phyloP scores from a whole-genome alignment of 2,329 filamentous ascomycete genomes.

The Claviceps cyperi region DNA sequence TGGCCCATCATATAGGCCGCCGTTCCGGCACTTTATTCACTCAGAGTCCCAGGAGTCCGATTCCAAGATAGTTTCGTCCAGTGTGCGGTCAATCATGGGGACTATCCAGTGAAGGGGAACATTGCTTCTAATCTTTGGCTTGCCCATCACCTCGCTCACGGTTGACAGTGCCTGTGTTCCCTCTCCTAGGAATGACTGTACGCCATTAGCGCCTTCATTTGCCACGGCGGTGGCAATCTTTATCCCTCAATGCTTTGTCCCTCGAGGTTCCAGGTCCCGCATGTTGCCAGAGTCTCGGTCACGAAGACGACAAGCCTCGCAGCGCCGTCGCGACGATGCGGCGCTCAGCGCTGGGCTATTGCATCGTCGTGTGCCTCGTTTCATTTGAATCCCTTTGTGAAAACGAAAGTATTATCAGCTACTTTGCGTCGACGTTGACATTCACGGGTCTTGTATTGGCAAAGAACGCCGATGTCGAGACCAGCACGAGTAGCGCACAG shows the following conservation, averaged over 20 bases:
- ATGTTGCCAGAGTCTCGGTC: slow-evolving; percentile 12
- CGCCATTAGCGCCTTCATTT: slow-evolving; percentile 42
- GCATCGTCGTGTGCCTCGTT: slow-evolving; percentile 42
- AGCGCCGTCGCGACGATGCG: slow-evolving; percentile 3
- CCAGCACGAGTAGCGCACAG: slow-evolving; percentile 39
- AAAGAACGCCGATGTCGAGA: slow-evolving; percentile 29
- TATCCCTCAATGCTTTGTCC: slow-evolving; percentile 20
- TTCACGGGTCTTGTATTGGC: slow-evolving; percentile 27
- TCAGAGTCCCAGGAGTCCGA: slow-evolving; percentile 29
- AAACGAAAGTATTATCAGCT: slow-evolving; percentile 52
- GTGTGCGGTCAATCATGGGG: slow-evolving; percentile 1
- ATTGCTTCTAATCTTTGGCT: neutral
- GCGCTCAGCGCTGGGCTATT: slow-evolving; percentile 22
- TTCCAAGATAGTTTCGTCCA: neutral
- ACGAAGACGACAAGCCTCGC: neutral
- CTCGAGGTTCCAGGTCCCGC: slow-evolving; percentile 19
- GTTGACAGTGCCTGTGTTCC: slow-evolving; percentile 35
- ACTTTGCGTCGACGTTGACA: slow-evolving; percentile 40
- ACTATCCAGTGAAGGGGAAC: no score
- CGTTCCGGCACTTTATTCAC: slow-evolving; percentile 45
- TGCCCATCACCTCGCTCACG: neutral
- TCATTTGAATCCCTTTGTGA: slow-evolving; percentile 43
- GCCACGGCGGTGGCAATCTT: slow-evolving; percentile 38
- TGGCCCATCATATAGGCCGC: slow-evolving; percentile 33
- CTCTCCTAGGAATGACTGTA: slow-evolving; percentile 32